Evolutionary conservation across 2,329 filamentous ascomycete species (phyloP), one percentile per base, ranked within the genome.

Genomic region (Fusarium goolgardi): DNA sequence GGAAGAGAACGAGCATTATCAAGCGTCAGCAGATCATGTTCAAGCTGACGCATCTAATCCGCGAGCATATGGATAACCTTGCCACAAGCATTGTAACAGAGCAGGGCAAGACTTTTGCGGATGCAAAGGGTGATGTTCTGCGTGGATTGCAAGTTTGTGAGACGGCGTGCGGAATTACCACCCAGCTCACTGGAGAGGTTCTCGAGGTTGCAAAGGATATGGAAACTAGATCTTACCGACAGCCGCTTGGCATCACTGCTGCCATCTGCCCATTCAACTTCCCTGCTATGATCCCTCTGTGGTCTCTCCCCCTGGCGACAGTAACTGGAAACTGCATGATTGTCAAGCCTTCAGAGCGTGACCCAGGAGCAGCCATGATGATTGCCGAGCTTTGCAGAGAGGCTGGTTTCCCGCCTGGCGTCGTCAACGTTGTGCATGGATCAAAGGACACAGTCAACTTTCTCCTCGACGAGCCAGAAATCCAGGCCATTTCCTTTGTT

Each of bases 231-330:
- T 89, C 86, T 51, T 93, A 93, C 77, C 84, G 86, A 69, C 90
- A 93, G 81, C 90, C 91, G 58, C 79, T 93, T 70, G 91, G 91
- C 40, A 87, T 93, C n/a, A 88, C 91, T 34, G 90, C 90, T 37
- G 90, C 91, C 21, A 93, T 93, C 60, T 93, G 91, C 80, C 91
- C 91, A 1, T 93, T 93, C 77, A 93, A 94, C 82, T 94, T 94
- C 80, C 91, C 91, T 25, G 91, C 91, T 65, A 94, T 94, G 91
- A 94, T 94, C 75, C 91, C 91, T 1, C 82, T 94, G 23, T 94
- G 91, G 91, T 92, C 86, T 61, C 91, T 94, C 58, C 91, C 91
- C 10, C 88, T 94, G 69, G 91, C 91, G 32, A 90, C 90, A 6
- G 86, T 93, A 21, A 92, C 90, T 6, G 91, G 91, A 55, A 94